phyloP scores from a whole-genome alignment of 257 asterid genomes.

The Echites panduratus region DNA sequence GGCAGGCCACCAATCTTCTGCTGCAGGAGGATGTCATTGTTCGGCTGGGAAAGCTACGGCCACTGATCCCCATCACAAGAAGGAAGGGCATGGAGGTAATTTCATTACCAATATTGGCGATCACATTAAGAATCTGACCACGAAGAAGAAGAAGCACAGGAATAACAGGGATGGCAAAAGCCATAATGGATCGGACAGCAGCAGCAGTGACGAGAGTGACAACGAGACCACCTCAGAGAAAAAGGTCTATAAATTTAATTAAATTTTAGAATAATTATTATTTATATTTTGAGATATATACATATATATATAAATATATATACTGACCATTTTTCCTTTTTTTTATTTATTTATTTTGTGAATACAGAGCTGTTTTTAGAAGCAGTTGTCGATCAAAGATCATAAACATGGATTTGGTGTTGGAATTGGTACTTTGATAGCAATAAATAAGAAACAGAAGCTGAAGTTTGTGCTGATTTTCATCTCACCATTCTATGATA shows the following conservation, averaged over 20 bases:
- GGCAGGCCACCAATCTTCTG: neutral
- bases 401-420: neutral
- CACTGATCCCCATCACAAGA: neutral
- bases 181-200: neutral
- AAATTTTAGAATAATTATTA: too few relatives aligned
- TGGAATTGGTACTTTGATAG: neutral
- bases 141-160: slow-evolving; percentile 2
- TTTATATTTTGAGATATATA: too few relatives aligned
- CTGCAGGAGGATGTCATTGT: neutral
- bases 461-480: neutral
- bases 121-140: slow-evolving; percentile 10
- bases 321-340: too few relatives aligned
- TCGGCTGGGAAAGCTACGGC: neutral
- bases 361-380: slow-evolving; percentile 3
- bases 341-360: neutral
- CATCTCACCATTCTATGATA: neutral
- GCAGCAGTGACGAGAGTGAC: slow-evolving; percentile 19
- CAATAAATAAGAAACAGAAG: slow-evolving; percentile 9
- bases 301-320: too few relatives aligned
- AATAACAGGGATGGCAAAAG: neutral
- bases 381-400: neutral
- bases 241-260: neutral
- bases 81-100: slow-evolving; percentile 12
- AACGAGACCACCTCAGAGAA: slow-evolving; percentile 1
- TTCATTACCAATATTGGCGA: slow-evolving; percentile 7